Base-by-base conservation (phyloP, 805 yeast species). In the Saccharomycopsis sp. region DNA sequence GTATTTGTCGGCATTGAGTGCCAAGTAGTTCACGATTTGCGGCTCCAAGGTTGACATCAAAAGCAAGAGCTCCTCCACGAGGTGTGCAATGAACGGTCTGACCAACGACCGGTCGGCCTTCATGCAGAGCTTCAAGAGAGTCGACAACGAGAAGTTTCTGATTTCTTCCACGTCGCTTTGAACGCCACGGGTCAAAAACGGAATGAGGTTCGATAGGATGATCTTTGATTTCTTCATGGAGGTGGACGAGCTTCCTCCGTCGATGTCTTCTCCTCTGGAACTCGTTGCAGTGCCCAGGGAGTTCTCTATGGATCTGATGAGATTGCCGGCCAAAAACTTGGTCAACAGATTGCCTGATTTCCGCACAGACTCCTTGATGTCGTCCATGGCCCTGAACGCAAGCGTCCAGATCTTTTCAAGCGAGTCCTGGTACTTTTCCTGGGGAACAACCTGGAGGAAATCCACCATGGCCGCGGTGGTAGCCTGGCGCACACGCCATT, bases 401-500 rank as follows among this genome's bases (percentile, higher is more conserved):
- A 89, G 84, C 3, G 79, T 75, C 97, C 97, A 92, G 34, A 92
- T 81, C 3, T 82, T 83, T 59, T 87, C 86, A 59, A 87, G 65
- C 8, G 72, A 66, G 9, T 66, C 62, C 41, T 80, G 80, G 64
- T 85, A 86, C 14, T 68, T 72, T 9, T 79, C 82, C 50, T 64
- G 52, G 0, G 84, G 77, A 24, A 79, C 75, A n/a, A 83, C 76
- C 61, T 84, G 87, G 14, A 94, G 70, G 18, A 92, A 70, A 62
- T 89, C 91, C 34, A 80, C 73, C 56, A 89, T 69, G 0, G 91
- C 97, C 8, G 79, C 68, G 0, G 92, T 76, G 68, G 94, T 82
- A 0, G 97, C 97, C 67, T 92, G 94, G 63, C 99, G 79, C 0
- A 86, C 89, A 64, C 98, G 79, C 97, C 98, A 94, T 70, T 94